These are phyloP conservation scores for Starmerella powellii DNA, from an alignment of 805 yeast species.

Conservation along the genomic window DNA sequence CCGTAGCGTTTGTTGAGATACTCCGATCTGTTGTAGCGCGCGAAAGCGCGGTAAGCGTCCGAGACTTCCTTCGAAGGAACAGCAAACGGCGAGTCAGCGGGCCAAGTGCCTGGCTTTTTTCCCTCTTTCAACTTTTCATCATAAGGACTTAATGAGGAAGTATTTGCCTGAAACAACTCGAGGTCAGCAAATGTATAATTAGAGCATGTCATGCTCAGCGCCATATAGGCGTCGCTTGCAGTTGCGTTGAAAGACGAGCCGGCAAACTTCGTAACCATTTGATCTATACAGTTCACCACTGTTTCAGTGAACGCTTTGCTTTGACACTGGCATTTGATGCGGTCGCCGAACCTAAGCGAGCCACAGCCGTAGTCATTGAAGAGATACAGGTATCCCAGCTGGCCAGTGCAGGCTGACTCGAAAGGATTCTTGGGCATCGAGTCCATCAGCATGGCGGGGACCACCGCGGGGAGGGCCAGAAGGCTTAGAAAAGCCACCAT, in stretches of 20 bases:
- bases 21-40: not conserved
- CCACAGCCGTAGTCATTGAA: constrained; percentile 5
- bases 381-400: constrained; percentile 5
- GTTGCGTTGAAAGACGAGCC: not conserved
- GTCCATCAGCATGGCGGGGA: constrained; percentile 9
- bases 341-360: not conserved
- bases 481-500: too few relatives aligned
- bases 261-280: constrained; percentile 5
- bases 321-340: constrained; percentile 8
- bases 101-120: constrained; percentile 8
- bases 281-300: constrained; percentile 10
- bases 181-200: constrained; percentile 4
- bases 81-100: constrained; percentile 9
- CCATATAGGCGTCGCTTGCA: not conserved
- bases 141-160: constrained; percentile 3
- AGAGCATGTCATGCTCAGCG: not conserved
- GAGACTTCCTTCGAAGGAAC: constrained; percentile 3
- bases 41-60: constrained; percentile 1
- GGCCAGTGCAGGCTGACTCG: constrained; percentile 6
- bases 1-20: constrained; percentile 9
- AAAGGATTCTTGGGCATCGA: constrained; percentile 8
- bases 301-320: constrained; percentile 3
- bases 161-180: not conserved
- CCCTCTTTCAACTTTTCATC: not conserved
- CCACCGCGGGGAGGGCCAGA: not conserved